Conservation (phyloP, 805 yeast species). For the Ogataea chonburiensis region DNA sequence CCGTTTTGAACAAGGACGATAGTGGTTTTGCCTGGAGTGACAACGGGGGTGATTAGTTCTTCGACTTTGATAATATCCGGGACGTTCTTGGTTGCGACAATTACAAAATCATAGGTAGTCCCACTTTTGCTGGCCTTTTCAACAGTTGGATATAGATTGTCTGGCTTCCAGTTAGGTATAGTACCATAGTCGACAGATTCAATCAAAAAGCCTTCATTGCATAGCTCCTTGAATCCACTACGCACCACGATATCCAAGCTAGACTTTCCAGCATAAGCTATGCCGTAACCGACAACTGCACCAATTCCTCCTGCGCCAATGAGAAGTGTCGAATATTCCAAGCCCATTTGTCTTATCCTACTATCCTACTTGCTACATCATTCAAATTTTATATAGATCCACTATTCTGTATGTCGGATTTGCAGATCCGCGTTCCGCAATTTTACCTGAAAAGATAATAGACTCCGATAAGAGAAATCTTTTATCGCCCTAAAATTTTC, state of each 20-base stretch:
- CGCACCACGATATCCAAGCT: constrained; percentile 58
- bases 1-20: constrained; percentile 62
- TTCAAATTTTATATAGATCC: no score
- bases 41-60: constrained; percentile 47
- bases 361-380: no score
- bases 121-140: constrained; percentile 38
- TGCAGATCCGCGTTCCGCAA: no score
- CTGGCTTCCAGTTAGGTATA: constrained; percentile 54
- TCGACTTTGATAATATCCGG: constrained; percentile 53
- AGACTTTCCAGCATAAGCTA: constrained; percentile 45
- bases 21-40: constrained; percentile 41
- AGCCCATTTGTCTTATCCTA: no score
- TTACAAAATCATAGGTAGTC: constrained; percentile 45
- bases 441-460: no score
- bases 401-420: no score
- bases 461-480: no score
- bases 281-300: constrained; percentile 62
- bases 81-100: constrained; percentile 55
- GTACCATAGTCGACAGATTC: constrained; percentile 61
- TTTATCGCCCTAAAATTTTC: no score
- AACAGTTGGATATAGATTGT: constrained; percentile 30
- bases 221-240: constrained; percentile 53
- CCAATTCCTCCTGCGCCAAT: constrained; percentile 88
- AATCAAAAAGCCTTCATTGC: constrained; percentile 49
- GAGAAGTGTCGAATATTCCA: constrained; percentile 12